Evolutionary conservation across 106 monocot genomes (phyloP), one percentile per base, ranked within the genome.

Genomic region (Chionographis japonica): DNA sequence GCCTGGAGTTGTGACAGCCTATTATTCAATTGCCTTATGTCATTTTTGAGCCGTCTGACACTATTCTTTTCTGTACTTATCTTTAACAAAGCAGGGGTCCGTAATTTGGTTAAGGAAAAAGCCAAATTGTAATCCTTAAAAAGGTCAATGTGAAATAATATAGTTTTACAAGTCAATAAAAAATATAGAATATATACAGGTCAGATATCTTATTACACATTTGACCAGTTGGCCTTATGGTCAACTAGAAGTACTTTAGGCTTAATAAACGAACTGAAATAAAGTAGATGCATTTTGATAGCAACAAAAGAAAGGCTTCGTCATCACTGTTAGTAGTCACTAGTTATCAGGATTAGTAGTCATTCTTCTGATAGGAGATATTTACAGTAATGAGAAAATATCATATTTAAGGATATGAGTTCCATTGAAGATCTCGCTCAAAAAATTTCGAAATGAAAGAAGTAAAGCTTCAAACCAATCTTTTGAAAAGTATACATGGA

Each of bases 401-500:
- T 50, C 35, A 40, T 17, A 36, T 60, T 68, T 3, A 74, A 87
- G 97, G 97, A 98, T 98, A 98, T 92, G 89, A 85, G 67, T 83
- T 54, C 83, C 89, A 77, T 85, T 92, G 79, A 98, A 98, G 53
- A 90, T 79, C 77, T 89, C 97, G 6, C 90, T 90, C 39, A 98
- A 83, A 69, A 98, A 90, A 68, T 98, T 98, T 59, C 81, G 68
- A 55, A 98, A 78, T 19, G 92, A 98, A 65, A 85, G 80, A 68
- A 71, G 72, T 74, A 98, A 78, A 19, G 90, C 84, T 71, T 98
- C 89, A 62, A 75, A 75, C 97, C 97, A 98, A 56, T 92, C 92
- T 75, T 81, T 98, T 43, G 97, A 98, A 71, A 98, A 98, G 72
- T 92, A 98, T 20, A 93, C 82, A 65, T 82, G 84, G 61, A 93